Percentiles rank a stretch among this genome's conserved stretches.
phyloP scores from a whole-genome alignment of 164 flowering plant species.

The Malania oleifera region DNA sequence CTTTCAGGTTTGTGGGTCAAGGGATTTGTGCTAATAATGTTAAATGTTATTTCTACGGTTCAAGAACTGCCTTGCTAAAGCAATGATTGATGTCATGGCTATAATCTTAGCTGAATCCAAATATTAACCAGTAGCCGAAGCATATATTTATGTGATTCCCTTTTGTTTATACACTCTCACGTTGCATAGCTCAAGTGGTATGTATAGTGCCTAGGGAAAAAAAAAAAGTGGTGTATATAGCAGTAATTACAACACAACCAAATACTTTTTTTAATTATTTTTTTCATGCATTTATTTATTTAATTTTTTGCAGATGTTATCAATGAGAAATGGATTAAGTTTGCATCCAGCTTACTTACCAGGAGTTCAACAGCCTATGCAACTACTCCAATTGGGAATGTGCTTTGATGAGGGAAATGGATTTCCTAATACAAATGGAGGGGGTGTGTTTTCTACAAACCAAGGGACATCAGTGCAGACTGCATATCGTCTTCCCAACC shows the following conservation, averaged over 20 bases:
- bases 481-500: slow-evolving; percentile 21
- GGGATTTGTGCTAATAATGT: no score
- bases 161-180: no score
- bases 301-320: slow-evolving; percentile 50
- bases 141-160: no score
- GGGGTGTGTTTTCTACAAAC: slow-evolving; percentile 17
- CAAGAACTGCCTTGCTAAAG: no score
- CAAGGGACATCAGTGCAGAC: slow-evolving; percentile 25
- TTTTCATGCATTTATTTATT: not conserved
- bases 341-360: slow-evolving; percentile 41
- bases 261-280: not conserved
- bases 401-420: slow-evolving; percentile 27
- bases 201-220: no score
- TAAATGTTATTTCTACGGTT: no score
- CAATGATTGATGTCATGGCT: no score
- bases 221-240: not conserved
- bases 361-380: slow-evolving; percentile 29
- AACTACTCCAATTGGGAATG: slow-evolving; percentile 25
- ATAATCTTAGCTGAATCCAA: no score
- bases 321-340: slow-evolving; percentile 70
- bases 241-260: not conserved
- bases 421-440: slow-evolving; percentile 21
- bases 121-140: no score
- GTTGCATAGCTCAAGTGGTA: no score
- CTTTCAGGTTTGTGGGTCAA: no score